Conservation (phyloP, 2,329 filamentous ascomycete genomes). For the Aspergillus costaricaensis region DNA sequence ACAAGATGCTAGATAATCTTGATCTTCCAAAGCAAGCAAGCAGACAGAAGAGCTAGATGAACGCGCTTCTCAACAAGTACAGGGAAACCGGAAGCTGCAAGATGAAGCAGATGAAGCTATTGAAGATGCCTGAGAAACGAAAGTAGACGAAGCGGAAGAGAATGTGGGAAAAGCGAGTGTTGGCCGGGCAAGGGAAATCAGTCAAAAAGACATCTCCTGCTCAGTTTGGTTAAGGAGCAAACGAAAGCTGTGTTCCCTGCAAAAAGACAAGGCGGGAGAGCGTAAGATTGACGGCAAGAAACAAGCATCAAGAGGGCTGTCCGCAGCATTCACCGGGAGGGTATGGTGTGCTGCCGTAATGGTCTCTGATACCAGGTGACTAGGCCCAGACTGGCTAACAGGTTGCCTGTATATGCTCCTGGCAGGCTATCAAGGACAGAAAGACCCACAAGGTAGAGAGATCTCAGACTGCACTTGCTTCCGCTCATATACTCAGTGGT, state of each 20-base stretch:
- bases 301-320: constrained; percentile 6
- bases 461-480: not conserved
- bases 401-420: not conserved
- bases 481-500: not conserved
- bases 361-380: not conserved
- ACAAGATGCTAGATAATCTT: no score
- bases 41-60: no score
- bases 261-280: not conserved
- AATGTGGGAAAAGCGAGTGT: constrained; percentile 1
- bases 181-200: not conserved
- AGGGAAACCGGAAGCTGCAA: not conserved
- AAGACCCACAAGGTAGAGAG: not conserved
- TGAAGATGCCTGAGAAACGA: not conserved
- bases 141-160: not conserved
- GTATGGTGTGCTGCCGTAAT: not conserved
- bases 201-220: not conserved
- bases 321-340: constrained; percentile 13
- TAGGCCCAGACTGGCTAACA: not conserved
- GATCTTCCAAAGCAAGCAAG: no score
- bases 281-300: constrained; percentile 10
- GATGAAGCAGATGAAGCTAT: not conserved
- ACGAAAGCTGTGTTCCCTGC: constrained; percentile 13
- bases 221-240: not conserved
- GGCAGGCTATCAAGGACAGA: not conserved
- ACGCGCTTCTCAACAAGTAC: not conserved